Conservation (phyloP, 2,329 filamentous ascomycete species). For the Mycogone perniciosa region DNA sequence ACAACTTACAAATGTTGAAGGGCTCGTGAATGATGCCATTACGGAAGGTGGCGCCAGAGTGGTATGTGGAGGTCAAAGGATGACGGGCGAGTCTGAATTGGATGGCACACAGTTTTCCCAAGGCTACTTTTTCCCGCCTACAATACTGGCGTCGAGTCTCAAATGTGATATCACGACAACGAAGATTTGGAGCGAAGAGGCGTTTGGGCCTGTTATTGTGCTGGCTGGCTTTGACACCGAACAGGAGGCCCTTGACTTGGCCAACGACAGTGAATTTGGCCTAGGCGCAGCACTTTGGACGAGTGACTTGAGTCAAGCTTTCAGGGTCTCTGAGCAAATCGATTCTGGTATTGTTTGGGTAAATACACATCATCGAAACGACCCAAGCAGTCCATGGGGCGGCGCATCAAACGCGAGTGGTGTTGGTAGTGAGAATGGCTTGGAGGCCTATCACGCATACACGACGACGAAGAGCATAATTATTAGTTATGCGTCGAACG, state of each 20-base stretch:
- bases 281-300: slow-evolving; percentile 76
- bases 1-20: slow-evolving; percentile 61
- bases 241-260: slow-evolving; percentile 61
- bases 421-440: slow-evolving; percentile 66
- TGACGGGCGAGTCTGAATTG: slow-evolving; percentile 41
- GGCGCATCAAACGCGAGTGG: slow-evolving; percentile 56
- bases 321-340: slow-evolving; percentile 65
- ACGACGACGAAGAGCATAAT: slow-evolving; percentile 60
- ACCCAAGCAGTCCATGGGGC: slow-evolving; percentile 66
- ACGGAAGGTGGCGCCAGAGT: slow-evolving; percentile 35
- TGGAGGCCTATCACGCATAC: slow-evolving; percentile 56
- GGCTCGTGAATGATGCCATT: slow-evolving; percentile 59
- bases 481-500: slow-evolving; percentile 58
- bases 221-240: slow-evolving; percentile 70
- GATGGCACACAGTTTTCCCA: slow-evolving; percentile 46
- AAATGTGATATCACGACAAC: slow-evolving; percentile 57
- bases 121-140: slow-evolving; percentile 75
- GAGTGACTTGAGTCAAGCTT: slow-evolving; percentile 65
- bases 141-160: slow-evolving; percentile 54
- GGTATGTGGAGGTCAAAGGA: slow-evolving; percentile 40
- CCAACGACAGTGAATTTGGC: slow-evolving; percentile 69
- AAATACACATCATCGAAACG: slow-evolving; percentile 63
- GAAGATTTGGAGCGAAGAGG: slow-evolving; percentile 72
- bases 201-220: slow-evolving; percentile 74
- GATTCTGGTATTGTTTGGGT: slow-evolving; percentile 57